Conservation (phyloP, 2,329 filamentous ascomycete genomes). For the Alternaria sp. region DNA sequence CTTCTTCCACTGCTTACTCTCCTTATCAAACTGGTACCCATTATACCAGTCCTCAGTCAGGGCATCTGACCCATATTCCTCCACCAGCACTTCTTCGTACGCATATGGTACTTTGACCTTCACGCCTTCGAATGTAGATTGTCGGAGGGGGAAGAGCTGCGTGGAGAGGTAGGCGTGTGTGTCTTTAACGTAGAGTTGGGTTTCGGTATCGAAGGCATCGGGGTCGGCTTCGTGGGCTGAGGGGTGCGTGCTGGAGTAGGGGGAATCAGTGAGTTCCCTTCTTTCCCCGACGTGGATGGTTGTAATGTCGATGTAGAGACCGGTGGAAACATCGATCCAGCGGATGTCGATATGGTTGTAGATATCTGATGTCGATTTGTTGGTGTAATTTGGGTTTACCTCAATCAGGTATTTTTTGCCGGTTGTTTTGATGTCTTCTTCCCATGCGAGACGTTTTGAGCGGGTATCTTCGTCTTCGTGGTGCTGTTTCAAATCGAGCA, state of each 20-base stretch:
- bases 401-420: conserved; percentile 62
- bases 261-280: background rate
- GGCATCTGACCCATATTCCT: conserved; percentile 63
- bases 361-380: conserved; percentile 55
- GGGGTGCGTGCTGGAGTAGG: background rate
- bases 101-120: conserved; percentile 64
- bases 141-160: conserved; percentile 66
- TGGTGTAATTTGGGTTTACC: conserved; percentile 64
- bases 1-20: conserved; percentile 37
- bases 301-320: conserved; percentile 69
- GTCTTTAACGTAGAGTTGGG: conserved; percentile 60
- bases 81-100: conserved; percentile 62
- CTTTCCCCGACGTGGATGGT: conserved; percentile 56
- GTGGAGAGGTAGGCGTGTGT: conserved; percentile 61
- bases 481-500: background rate
- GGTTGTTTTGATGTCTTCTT: conserved; percentile 20
- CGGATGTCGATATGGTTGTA: conserved; percentile 67
- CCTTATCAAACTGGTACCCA: conserved; percentile 52
- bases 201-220: background rate
- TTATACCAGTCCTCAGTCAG: conserved; percentile 58
- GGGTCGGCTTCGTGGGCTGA: conserved; percentile 6
- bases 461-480: conserved; percentile 29
- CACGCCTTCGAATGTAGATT: conserved; percentile 62
- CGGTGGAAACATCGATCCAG: conserved; percentile 67
- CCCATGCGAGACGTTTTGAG: background rate